Conservation (phyloP, 129 eudicot species). For the Dittrichia graveolens region DNA sequence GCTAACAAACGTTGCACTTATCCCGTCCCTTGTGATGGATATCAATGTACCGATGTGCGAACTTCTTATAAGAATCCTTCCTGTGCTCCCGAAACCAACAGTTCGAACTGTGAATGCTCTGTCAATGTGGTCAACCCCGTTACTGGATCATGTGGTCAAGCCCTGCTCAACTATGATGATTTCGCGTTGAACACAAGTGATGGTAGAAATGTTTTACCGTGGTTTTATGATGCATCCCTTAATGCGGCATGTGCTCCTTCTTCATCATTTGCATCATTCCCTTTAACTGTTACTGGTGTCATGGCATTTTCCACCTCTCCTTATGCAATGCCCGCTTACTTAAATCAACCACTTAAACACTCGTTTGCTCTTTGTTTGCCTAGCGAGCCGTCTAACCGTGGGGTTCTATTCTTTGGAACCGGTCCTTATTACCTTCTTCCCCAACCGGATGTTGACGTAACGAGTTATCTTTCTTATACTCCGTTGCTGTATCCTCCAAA, state of each 20-base stretch:
- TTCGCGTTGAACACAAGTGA: slow-evolving; percentile 17
- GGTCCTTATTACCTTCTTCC: slow-evolving; percentile 30
- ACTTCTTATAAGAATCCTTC: slow-evolving; percentile 18
- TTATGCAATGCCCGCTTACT: neutral
- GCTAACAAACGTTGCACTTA: neutral
- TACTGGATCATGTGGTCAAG: slow-evolving; percentile 29
- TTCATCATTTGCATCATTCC: slow-evolving; percentile 25
- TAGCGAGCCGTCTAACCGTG: slow-evolving; percentile 4
- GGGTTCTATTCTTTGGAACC: slow-evolving; percentile 24
- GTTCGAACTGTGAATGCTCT: slow-evolving; percentile 21
- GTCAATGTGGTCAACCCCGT: slow-evolving; percentile 41
- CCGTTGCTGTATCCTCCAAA: slow-evolving; percentile 8
- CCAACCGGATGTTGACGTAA: slow-evolving; percentile 15
- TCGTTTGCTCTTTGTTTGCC: slow-evolving; percentile 26
- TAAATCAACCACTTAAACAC: neutral
- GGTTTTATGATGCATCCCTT: neutral
- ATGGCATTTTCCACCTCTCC: slow-evolving; percentile 27
- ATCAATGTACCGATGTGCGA: slow-evolving; percentile 37
- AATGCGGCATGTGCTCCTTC: slow-evolving; percentile 33
- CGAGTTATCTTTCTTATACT: slow-evolving; percentile 30
- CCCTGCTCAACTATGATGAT: slow-evolving; percentile 28
- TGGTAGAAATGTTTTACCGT: slow-evolving; percentile 14
- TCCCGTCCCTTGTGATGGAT: slow-evolving; percentile 32
- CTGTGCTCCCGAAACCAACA: slow-evolving; percentile 15
- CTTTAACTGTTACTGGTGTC: slow-evolving; percentile 26